Evolutionary conservation across 208 protist species (phyloP).

Genomic region (Acanthamoeba triangularis): DNA sequence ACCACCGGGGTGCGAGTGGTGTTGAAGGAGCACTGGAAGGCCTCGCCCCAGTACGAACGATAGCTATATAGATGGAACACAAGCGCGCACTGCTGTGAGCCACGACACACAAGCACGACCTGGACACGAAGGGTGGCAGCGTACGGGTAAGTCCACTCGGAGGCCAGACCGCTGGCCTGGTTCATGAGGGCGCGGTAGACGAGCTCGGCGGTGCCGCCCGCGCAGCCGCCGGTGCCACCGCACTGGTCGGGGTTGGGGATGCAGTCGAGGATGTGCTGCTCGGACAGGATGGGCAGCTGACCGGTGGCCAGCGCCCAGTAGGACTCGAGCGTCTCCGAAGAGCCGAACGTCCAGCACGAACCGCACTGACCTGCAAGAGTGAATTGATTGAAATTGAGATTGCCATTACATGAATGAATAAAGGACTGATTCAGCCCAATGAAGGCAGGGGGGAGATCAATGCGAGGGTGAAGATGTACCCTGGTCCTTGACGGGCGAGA

Average conservation of each 20-base stretch:
- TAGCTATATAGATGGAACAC: background rate
- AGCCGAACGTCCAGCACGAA: conserved; percentile 82
- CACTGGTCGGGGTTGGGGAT: conserved; percentile 83
- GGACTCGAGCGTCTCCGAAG: conserved; percentile 82
- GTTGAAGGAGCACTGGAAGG: conserved; percentile 43
- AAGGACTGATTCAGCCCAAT: too few relatives aligned
- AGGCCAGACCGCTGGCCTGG: background rate
- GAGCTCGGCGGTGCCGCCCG: conserved; percentile 74
- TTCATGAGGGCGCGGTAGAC: conserved; percentile 41
- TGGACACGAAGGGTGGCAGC: background rate
- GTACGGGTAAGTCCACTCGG: conserved; percentile 84
- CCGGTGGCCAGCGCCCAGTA: conserved; percentile 74
- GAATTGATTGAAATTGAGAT: background rate
- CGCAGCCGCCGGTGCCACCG: conserved; percentile 75
- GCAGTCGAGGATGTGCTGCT: conserved; percentile 83
- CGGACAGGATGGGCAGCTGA: conserved; percentile 76
- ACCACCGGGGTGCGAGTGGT: conserved; percentile 5
- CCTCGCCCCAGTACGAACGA: conserved; percentile 44
- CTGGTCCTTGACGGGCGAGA: conserved; percentile 85
- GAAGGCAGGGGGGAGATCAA: background rate
- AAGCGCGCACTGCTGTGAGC: too few relatives aligned
- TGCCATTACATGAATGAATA: too few relatives aligned
- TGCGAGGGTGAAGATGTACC: conserved; percentile 36
- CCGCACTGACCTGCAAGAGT: conserved; percentile 30
- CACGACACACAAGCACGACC: background rate